A percentile compares a stretch with the other conserved stretches of the same genome.
Conservation (phyloP, 129 eudicot genomes). For the Glebionis coronaria region DNA sequence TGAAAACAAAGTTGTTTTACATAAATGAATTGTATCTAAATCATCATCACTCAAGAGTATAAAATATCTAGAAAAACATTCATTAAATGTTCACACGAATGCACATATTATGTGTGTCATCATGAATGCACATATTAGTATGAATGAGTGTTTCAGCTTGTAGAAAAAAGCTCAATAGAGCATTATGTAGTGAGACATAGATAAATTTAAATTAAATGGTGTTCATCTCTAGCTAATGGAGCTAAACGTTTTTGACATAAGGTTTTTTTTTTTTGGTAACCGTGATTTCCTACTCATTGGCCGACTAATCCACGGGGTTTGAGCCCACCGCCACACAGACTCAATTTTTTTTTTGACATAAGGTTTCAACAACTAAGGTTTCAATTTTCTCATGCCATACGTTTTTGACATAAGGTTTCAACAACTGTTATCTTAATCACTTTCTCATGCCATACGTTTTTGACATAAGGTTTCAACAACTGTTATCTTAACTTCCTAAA, state of each 20-base stretch:
- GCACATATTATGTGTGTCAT: neutral
- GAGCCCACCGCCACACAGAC: no score
- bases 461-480: no score
- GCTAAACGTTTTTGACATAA: neutral
- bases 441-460: no score
- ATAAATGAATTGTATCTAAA: constrained; percentile 7
- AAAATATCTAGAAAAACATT: no score
- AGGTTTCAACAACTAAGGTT: no score
- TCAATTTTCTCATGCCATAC: no score
- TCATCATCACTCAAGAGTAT: no score
- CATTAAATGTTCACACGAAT: neutral
- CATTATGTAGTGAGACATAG: neutral
- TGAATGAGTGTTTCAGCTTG: neutral
- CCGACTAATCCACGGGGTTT: no score
- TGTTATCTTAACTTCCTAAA: constrained; percentile 3
- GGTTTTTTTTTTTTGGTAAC: no score
- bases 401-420: neutral
- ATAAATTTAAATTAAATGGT: neutral
- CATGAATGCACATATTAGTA: constrained; percentile 14
- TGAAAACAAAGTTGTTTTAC: neutral
- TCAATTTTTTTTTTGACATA: no score
- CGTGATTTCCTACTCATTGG: no score
- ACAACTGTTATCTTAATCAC: no score
- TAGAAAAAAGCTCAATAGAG: neutral
- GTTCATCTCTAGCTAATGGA: neutral